These are phyloP conservation scores for Leishmania mexicana DNA, from an alignment of 208 protist species.

Conservation along the genomic window DNA sequence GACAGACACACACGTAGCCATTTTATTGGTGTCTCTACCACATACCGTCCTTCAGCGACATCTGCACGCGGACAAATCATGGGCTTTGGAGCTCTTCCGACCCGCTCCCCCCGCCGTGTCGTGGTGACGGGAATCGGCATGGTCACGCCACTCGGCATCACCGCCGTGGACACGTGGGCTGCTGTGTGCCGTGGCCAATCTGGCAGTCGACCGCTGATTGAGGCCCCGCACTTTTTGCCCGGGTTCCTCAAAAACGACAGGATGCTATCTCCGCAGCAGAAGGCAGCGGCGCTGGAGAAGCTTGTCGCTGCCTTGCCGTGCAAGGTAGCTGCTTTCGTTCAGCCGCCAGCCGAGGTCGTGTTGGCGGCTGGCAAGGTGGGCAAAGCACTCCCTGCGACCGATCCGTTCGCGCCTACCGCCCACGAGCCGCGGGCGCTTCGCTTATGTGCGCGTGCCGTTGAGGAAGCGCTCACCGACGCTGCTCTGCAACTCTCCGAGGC, in stretches of 20 bases:
- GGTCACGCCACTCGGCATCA: slow-evolving; percentile 93
- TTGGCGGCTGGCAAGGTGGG: background rate
- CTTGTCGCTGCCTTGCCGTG: slow-evolving; percentile 67
- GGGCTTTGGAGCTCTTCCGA: slow-evolving; percentile 43
- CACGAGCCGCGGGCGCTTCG: slow-evolving; percentile 56
- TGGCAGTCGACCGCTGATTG: slow-evolving; percentile 44
- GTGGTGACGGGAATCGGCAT: slow-evolving; percentile 96
- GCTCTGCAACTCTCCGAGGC: slow-evolving; percentile 21
- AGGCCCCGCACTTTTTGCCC: slow-evolving; percentile 71
- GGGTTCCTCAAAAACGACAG: slow-evolving; percentile 51
- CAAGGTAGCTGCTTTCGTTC: slow-evolving; percentile 65
- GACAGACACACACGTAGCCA: background rate
- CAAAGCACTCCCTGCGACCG: background rate
- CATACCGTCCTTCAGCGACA: background rate
- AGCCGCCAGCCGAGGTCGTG: background rate
- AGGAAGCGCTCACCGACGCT: slow-evolving; percentile 76
- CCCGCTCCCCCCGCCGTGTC: slow-evolving; percentile 72
- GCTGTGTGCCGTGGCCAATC: slow-evolving; percentile 64
- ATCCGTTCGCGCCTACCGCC: slow-evolving; percentile 53
- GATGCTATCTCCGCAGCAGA: slow-evolving; percentile 23
- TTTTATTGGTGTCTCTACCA: background rate
- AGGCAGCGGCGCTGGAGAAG: slow-evolving; percentile 32
- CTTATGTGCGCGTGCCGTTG: slow-evolving; percentile 51
- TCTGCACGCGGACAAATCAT: background rate
- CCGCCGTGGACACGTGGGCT: slow-evolving; percentile 74